phyloP scores from a whole-genome alignment of 2,329 filamentous ascomycete species.

The Ascochyta fabae region DNA sequence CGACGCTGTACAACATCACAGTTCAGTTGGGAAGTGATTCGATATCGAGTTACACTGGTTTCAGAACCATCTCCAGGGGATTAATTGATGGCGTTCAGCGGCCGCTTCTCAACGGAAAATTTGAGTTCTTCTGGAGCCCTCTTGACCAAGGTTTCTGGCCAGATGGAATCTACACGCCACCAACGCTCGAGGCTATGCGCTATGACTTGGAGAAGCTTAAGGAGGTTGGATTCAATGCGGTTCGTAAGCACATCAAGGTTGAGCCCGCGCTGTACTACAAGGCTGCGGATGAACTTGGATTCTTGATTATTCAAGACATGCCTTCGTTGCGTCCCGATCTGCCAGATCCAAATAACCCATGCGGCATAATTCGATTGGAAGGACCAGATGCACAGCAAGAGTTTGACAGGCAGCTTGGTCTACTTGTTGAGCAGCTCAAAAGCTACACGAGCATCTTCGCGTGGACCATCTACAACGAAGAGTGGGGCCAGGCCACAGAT shows the following conservation, averaged over 20 bases:
- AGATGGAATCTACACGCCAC: constrained; percentile 70
- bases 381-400: constrained; percentile 62
- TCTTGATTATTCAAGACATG: constrained; percentile 76
- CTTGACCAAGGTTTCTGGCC: constrained; percentile 77
- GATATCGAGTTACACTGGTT: constrained; percentile 71
- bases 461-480: constrained; percentile 76
- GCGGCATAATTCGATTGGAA: constrained; percentile 24
- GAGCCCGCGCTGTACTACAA: constrained; percentile 72
- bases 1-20: constrained; percentile 69
- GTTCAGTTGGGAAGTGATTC: constrained; percentile 61
- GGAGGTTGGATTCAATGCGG: constrained; percentile 70
- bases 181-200: constrained; percentile 70
- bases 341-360: constrained; percentile 18
- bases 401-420: constrained; percentile 67
- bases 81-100: constrained; percentile 64
- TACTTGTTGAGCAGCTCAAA: constrained; percentile 68
- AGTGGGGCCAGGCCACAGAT: constrained; percentile 67
- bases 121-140: constrained; percentile 71
- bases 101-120: constrained; percentile 71
- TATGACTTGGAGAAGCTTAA: constrained; percentile 71
- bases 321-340: constrained; percentile 58
- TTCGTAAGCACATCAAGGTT: constrained; percentile 76
- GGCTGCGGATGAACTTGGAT: constrained; percentile 69
- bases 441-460: constrained; percentile 69
- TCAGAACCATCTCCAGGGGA: constrained; percentile 67